A percentile compares a stretch with the other conserved stretches of the same genome.
phyloP scores from a whole-genome alignment of 257 asterid species.

The Capsicum baccatum region DNA sequence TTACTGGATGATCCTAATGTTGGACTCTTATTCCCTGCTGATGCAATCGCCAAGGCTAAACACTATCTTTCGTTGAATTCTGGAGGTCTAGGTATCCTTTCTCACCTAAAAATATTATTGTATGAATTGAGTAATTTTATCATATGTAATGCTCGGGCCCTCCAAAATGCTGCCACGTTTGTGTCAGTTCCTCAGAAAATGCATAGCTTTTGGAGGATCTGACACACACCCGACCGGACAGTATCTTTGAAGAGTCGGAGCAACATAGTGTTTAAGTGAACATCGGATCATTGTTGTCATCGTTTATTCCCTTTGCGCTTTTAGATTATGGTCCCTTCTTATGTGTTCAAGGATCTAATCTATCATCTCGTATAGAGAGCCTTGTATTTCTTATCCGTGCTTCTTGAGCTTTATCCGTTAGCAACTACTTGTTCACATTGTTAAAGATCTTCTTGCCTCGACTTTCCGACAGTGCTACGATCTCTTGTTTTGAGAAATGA shows the following conservation, averaged over 20 bases:
- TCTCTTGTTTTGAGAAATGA: neutral
- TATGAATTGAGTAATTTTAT: neutral
- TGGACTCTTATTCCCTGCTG: slow-evolving; percentile 91
- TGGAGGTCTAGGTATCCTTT: slow-evolving; percentile 85
- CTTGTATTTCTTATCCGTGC: neutral
- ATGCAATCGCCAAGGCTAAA: slow-evolving; percentile 91
- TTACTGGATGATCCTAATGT: slow-evolving; percentile 96
- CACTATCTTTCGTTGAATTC: slow-evolving; percentile 79
- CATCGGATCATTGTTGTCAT: neutral
- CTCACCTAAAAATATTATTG: neutral
- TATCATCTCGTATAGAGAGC: neutral
- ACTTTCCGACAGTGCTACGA: neutral
- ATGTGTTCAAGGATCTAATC: neutral
- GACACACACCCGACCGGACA: neutral
- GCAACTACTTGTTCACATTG: neutral
- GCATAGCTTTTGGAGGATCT: neutral
- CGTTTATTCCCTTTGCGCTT: neutral
- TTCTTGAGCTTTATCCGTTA: neutral
- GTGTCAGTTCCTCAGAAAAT: neutral
- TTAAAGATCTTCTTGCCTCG: neutral
- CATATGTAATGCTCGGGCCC: neutral
- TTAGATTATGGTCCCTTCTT: neutral
- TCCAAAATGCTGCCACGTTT: neutral
- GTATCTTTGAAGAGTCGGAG: too few species aligned
- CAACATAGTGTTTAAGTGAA: neutral